phyloP scores from a whole-genome alignment of 768 basidiomycete species.

The Hypholoma fasciculare region DNA sequence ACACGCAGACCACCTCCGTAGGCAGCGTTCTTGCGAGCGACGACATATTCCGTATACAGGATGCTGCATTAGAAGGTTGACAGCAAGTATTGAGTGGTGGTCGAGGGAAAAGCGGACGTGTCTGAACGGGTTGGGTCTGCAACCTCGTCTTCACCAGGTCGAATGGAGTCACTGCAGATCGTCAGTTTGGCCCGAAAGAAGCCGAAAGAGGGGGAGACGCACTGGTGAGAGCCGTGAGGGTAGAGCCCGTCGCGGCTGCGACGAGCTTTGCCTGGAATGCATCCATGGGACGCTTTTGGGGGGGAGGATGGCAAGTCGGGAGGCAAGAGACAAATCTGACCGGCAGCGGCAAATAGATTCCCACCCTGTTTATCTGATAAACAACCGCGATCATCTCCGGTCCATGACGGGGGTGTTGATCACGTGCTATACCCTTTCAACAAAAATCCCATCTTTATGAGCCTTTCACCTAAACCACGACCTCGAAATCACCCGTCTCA shows the following conservation, averaged over 20 bases:
- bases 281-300: constrained; percentile 50
- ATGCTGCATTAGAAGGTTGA: constrained; percentile 55
- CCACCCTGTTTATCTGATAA: constrained; percentile 36
- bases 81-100: constrained; percentile 64
- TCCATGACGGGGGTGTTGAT: background rate
- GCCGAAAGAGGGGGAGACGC: constrained; percentile 21
- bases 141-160: constrained; percentile 97
- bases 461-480: constrained; percentile 27
- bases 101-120: constrained; percentile 50
- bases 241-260: constrained; percentile 78
- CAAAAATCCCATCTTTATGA: constrained; percentile 20
- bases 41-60: constrained; percentile 78
- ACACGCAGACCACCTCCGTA: constrained; percentile 73
- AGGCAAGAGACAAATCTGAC: constrained; percentile 5
- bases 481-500: constrained; percentile 9
- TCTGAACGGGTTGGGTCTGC: constrained; percentile 80
- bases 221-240: constrained; percentile 84
- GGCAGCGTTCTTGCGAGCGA: constrained; percentile 60
- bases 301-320: background rate
- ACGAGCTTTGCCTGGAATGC: constrained; percentile 77
- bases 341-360: background rate
- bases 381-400: constrained; percentile 12
- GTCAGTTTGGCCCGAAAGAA: constrained; percentile 2
- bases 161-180: constrained; percentile 92
- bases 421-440: constrained; percentile 18